A percentile compares a stretch with the other conserved stretches of the same genome.
Evolutionary conservation across 352 stramenopile genomes (phyloP).

Genomic region (Globisporangium orthogonon): DNA sequence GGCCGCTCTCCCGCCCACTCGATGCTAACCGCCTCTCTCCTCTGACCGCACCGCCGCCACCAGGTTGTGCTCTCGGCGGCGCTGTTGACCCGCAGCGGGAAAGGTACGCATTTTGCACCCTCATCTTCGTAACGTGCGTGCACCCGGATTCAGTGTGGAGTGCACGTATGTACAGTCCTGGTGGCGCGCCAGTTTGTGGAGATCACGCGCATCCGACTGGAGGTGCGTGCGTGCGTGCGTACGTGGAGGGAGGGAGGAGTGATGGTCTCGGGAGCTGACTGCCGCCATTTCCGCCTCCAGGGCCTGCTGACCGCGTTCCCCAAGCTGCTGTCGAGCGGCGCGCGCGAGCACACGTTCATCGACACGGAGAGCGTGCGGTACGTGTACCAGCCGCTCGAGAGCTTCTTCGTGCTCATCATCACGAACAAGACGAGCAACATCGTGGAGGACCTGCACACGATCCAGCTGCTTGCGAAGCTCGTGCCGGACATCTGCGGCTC

Average conservation of each 20-base stretch:
- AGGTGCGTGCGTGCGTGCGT: slow-evolving; percentile 46
- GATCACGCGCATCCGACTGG: slow-evolving; percentile 97
- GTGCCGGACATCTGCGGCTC: slow-evolving; percentile 93
- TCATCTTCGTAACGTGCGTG: no score
- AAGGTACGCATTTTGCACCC: slow-evolving; percentile 52
- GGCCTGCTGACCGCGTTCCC: slow-evolving; percentile 98
- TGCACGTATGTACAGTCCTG: slow-evolving; percentile 54
- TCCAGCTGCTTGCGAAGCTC: slow-evolving; percentile 96
- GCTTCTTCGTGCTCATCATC: slow-evolving; percentile 97
- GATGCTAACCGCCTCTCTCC: not conserved
- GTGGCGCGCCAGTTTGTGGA: slow-evolving; percentile 98
- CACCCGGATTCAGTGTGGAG: no score
- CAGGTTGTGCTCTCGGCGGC: slow-evolving; percentile 95
- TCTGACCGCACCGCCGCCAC: not conserved
- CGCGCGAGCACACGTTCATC: slow-evolving; percentile 98
- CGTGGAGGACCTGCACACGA: slow-evolving; percentile 98
- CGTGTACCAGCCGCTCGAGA: slow-evolving; percentile 98
- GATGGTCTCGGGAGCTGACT: not conserved
- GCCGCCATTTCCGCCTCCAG: slow-evolving; percentile 14
- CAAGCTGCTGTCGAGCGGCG: slow-evolving; percentile 94
- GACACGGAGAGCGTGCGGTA: slow-evolving; percentile 98
- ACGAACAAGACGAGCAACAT: slow-evolving; percentile 99
- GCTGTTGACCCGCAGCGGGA: slow-evolving; percentile 92
- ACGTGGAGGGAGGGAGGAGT: not conserved
- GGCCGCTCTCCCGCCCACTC: no score